A percentile compares a stretch with the other conserved stretches of the same genome.
These are phyloP conservation scores for Populus tomentosa DNA, from an alignment of 441 rosid genomes.

Conservation along the genomic window DNA sequence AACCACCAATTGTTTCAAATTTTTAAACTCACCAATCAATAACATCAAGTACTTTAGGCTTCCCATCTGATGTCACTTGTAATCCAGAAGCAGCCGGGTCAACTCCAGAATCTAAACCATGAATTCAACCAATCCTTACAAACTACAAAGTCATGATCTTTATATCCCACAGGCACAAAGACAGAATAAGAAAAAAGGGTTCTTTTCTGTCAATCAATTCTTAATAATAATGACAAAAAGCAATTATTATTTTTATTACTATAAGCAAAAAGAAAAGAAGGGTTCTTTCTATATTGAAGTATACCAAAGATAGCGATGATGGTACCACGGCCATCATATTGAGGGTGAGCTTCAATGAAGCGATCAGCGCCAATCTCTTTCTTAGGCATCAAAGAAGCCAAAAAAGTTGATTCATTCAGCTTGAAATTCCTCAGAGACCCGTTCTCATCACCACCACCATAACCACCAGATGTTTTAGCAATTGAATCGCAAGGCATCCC, in stretches of 20 bases:
- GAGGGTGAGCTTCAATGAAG: constrained; percentile 74
- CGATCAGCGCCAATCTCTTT: constrained; percentile 83
- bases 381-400: constrained; percentile 96
- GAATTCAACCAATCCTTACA: constrained; percentile 3
- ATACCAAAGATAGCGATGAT: constrained; percentile 6
- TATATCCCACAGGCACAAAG: background rate
- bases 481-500: constrained; percentile 66
- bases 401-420: constrained; percentile 73
- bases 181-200: too few species aligned
- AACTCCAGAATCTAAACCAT: constrained; percentile 74
- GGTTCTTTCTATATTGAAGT: too few species aligned
- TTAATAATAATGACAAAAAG: background rate
- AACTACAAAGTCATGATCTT: background rate
- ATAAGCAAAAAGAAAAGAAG: background rate
- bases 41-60: constrained; percentile 90
- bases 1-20: background rate
- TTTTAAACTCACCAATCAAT: constrained; percentile 59
- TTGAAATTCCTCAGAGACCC: constrained; percentile 62
- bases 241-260: too few species aligned
- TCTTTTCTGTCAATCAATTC: background rate
- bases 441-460: constrained; percentile 41
- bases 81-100: constrained; percentile 96
- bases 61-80: constrained; percentile 88
- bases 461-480: constrained; percentile 26
- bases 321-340: constrained; percentile 85